Evolutionary conservation across 331 rosid genomes (phyloP).

Genomic region (Malus hybrid): DNA sequence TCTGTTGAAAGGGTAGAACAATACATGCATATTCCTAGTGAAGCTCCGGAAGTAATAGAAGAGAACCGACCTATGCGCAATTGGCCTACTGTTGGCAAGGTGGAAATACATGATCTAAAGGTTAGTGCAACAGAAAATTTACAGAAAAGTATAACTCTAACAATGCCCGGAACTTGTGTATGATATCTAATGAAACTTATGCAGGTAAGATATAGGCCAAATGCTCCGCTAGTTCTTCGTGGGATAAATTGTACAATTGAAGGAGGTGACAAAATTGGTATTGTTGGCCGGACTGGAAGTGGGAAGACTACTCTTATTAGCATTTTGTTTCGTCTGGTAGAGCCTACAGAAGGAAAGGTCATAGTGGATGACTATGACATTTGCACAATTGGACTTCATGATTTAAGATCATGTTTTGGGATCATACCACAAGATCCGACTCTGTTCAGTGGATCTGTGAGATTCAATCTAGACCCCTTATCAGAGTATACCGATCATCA

Average conservation of each 20-base stretch:
- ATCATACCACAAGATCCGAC: slow-evolving; percentile 29
- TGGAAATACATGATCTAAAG: slow-evolving; percentile 19
- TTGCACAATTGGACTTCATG: slow-evolving; percentile 23
- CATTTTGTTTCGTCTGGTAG: slow-evolving; percentile 22
- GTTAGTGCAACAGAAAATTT: neutral
- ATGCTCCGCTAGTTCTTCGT: slow-evolving; percentile 3
- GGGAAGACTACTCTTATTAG: slow-evolving; percentile 32
- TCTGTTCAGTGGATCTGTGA: slow-evolving; percentile 23
- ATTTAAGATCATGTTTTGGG: slow-evolving; percentile 24
- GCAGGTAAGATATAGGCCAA: no score
- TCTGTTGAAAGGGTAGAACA: slow-evolving; percentile 32
- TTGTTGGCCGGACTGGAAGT: slow-evolving; percentile 31
- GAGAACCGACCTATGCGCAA: slow-evolving; percentile 7
- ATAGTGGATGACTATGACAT: slow-evolving; percentile 22
- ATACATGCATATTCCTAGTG: slow-evolving; percentile 31
- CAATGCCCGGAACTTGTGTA: no score
- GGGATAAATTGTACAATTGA: slow-evolving; percentile 20
- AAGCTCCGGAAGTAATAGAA: slow-evolving; percentile 15
- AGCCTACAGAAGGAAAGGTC: slow-evolving; percentile 24
- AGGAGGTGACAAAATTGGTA: slow-evolving; percentile 23
- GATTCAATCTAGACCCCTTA: slow-evolving; percentile 27
- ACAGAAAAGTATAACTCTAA: no score
- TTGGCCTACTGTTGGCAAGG: slow-evolving; percentile 22
- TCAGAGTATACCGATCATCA: slow-evolving; percentile 18
- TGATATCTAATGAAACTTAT: no score